These are phyloP conservation scores for Sphaerobolus stellatus DNA, from an alignment of 1,284 basidiomycete species.

Conservation along the genomic window DNA sequence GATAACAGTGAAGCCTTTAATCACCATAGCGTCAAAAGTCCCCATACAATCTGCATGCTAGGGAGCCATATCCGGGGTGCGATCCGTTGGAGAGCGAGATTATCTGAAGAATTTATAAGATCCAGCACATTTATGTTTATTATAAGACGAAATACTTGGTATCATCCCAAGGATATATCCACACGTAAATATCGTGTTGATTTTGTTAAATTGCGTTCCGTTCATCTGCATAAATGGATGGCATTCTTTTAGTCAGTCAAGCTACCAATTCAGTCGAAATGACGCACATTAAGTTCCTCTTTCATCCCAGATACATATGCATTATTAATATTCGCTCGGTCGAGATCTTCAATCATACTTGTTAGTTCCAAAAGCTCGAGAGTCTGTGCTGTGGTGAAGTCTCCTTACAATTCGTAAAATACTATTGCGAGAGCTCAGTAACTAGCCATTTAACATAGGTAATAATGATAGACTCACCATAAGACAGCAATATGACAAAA, in stretches of 20 bases:
- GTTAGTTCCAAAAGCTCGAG: not conserved
- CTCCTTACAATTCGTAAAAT: slow-evolving; percentile 61
- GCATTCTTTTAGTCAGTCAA: not conserved
- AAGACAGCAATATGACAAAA: slow-evolving; percentile 66
- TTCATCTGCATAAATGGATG: slow-evolving; percentile 7
- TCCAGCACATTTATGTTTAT: slow-evolving; percentile 2
- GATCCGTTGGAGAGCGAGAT: slow-evolving; percentile 60
- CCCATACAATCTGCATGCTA: slow-evolving; percentile 64
- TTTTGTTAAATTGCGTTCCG: slow-evolving; percentile 39
- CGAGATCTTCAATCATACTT: slow-evolving; percentile 46
- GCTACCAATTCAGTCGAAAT: not conserved
- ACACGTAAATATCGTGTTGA: slow-evolving; percentile 71
- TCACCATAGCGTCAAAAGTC: slow-evolving; percentile 61
- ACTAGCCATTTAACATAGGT: not conserved
- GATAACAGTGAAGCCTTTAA: slow-evolving; percentile 1
- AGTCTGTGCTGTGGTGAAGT: not conserved
- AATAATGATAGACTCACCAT: slow-evolving; percentile 45
- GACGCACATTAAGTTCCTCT: slow-evolving; percentile 68
- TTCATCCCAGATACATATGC: slow-evolving; percentile 83
- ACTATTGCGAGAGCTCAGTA: slow-evolving; percentile 35
- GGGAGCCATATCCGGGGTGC: slow-evolving; percentile 67
- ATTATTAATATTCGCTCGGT: slow-evolving; percentile 64
- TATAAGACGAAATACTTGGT: slow-evolving; percentile 46
- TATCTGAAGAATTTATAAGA: slow-evolving; percentile 41
- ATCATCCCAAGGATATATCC: slow-evolving; percentile 74